phyloP scores from a whole-genome alignment of 2,329 filamentous ascomycete species.

The Tolypocladium paradoxum region DNA sequence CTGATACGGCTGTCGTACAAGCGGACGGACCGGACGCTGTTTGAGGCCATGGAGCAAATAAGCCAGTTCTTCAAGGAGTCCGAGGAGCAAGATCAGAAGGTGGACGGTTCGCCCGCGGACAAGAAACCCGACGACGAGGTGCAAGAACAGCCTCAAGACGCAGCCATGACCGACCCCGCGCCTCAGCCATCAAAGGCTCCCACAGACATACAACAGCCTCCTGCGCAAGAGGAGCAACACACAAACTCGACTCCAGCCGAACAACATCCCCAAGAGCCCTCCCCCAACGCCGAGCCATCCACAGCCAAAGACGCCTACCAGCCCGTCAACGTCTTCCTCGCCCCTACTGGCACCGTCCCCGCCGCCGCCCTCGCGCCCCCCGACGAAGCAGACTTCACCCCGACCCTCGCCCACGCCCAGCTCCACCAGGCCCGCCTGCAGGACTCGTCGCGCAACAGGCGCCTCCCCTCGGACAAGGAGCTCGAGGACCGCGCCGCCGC shows the following conservation, averaged over 20 bases:
- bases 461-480: conserved; percentile 75
- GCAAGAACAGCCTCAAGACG: conserved; percentile 8
- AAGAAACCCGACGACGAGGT: conserved; percentile 5
- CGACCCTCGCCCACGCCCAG: conserved; percentile 65
- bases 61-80: conserved; percentile 58
- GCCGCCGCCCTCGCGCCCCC: conserved; percentile 58
- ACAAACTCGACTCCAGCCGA: conserved; percentile 7
- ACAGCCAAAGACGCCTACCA: conserved; percentile 24
- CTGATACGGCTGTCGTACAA: conserved; percentile 70
- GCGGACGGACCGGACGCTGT: conserved; percentile 65
- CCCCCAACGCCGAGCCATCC: neutral
- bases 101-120: conserved; percentile 2
- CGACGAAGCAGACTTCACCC: conserved; percentile 66
- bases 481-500: conserved; percentile 58
- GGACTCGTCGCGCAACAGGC: conserved; percentile 55
- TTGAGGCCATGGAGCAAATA: conserved; percentile 78
- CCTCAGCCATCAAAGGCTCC: conserved; percentile 1
- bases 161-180: conserved; percentile 11
- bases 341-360: conserved; percentile 64
- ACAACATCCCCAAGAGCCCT: conserved; percentile 5
- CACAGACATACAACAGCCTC: neutral
- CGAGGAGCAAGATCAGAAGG: conserved; percentile 14
- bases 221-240: conserved; percentile 1
- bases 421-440: conserved; percentile 60
- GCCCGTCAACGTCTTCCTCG: conserved; percentile 63